Conservation (phyloP, 495 filamentous ascomycete species). For the Polyplosphaeria fusca region DNA sequence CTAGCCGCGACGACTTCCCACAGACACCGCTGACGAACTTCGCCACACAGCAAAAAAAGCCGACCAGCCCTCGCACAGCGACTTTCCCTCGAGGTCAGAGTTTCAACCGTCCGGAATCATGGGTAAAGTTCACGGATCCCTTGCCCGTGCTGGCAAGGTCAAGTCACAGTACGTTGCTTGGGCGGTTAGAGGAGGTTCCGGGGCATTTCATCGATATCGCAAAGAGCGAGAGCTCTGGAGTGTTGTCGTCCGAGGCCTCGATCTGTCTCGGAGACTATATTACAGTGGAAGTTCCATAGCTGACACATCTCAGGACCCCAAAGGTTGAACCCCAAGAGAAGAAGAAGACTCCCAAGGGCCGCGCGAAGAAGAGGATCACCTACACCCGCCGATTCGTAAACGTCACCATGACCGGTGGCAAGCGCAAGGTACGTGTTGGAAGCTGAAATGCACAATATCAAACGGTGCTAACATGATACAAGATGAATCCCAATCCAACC, state of each 20-base stretch:
- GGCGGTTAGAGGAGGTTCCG: too few species aligned
- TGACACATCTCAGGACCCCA: too few species aligned
- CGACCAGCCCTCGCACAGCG: too few species aligned
- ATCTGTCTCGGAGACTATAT: too few species aligned
- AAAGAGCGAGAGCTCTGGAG: too few species aligned
- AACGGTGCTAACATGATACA: too few species aligned
- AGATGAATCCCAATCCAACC: conserved; percentile 65
- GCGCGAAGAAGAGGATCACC: conserved; percentile 93
- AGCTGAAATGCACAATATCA: conserved; percentile 4
- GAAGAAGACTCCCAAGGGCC: conserved; percentile 92
- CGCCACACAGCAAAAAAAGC: conserved; percentile 42
- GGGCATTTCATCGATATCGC: too few species aligned
- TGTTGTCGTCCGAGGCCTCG: too few species aligned
- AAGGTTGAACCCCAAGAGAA: conserved; percentile 90
- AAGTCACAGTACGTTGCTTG: too few species aligned
- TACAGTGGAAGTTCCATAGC: too few species aligned
- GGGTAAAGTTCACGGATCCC: conserved; percentile 88
- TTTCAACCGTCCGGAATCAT: conserved; percentile 70
- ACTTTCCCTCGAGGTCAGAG: too few species aligned
- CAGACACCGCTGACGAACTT: conserved; percentile 19
- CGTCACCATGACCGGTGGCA: conserved; percentile 97
- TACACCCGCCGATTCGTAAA: conserved; percentile 99
- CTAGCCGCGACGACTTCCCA: too few species aligned
- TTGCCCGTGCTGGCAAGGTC: conserved; percentile 97
- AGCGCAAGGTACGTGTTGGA: conserved; percentile 78